A percentile compares a stretch with the other conserved stretches of the same genome.
Conservation (phyloP, 1,284 basidiomycete species). For the Cutaneotrichosporon sp. region DNA sequence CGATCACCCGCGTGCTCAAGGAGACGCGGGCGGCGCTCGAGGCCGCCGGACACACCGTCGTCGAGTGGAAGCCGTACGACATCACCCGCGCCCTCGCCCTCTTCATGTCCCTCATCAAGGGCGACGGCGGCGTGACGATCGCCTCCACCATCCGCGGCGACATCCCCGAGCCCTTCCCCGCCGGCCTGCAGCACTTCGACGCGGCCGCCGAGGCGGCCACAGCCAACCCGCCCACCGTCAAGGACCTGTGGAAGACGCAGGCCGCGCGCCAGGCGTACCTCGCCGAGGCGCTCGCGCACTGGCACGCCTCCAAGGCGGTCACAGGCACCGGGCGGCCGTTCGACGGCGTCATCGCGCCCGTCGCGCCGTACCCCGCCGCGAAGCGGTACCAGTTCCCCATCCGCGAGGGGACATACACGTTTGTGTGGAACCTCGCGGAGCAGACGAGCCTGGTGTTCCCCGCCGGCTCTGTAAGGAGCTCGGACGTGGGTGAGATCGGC, state of each 20-base stretch:
- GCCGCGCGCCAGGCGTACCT: slow-evolving; percentile 17
- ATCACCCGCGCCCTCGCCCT: slow-evolving; percentile 2
- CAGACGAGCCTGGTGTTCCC: slow-evolving; percentile 65
- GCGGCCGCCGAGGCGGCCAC: slow-evolving; percentile 1
- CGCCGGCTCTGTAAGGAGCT: slow-evolving; percentile 58
- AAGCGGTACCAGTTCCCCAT: slow-evolving; percentile 18
- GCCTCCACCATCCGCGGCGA: background rate
- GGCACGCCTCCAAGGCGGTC: slow-evolving; percentile 8
- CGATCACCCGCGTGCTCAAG: slow-evolving; percentile 64
- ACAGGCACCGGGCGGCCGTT: slow-evolving; percentile 19
- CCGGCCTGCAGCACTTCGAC: slow-evolving; percentile 7
- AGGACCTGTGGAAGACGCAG: slow-evolving; percentile 24
- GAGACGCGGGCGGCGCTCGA: slow-evolving; percentile 61
- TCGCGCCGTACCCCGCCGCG: slow-evolving; percentile 12
- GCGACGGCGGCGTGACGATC: slow-evolving; percentile 22
- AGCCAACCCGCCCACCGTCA: slow-evolving; percentile 12
- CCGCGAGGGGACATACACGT: slow-evolving; percentile 17
- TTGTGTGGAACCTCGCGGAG: slow-evolving; percentile 54
- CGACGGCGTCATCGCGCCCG: slow-evolving; percentile 24
- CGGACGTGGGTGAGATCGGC: slow-evolving; percentile 31
- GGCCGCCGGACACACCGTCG: slow-evolving; percentile 63
- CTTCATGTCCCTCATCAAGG: slow-evolving; percentile 10
- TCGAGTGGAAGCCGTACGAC: slow-evolving; percentile 44
- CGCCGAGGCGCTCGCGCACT: slow-evolving; percentile 12
- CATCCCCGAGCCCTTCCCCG: slow-evolving; percentile 25